Conservation (phyloP, 1,284 basidiomycete genomes). For the Earliella scabrosa region DNA sequence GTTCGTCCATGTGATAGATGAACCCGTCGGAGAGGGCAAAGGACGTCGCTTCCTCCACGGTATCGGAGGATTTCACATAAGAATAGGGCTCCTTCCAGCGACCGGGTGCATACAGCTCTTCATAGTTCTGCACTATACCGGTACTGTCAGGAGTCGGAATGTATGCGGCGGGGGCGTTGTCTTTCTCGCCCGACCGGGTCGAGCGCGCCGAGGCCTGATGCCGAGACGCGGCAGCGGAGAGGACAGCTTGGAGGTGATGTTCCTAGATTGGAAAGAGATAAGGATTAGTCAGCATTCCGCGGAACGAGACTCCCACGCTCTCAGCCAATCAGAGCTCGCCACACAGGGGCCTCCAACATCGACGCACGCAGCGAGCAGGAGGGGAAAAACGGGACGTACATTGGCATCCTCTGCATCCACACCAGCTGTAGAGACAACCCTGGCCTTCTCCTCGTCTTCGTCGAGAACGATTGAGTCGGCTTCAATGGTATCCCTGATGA, state of each 20-base stretch:
- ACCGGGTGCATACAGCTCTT: conserved; percentile 70
- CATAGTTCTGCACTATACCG: conserved; percentile 78
- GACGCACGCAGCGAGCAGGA: conserved; percentile 39
- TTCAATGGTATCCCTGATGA: conserved; percentile 80
- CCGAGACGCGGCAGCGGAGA: conserved; percentile 73
- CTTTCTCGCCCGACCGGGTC: conserved; percentile 44
- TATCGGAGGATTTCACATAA: conserved; percentile 87
- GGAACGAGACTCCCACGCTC: conserved; percentile 51
- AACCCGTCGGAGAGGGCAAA: conserved; percentile 69
- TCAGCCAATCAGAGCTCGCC: conserved; percentile 52
- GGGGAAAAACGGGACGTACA: conserved; percentile 56
- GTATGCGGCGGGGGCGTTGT: conserved; percentile 66
- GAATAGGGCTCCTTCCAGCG: conserved; percentile 80
- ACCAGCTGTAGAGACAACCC: conserved; percentile 64
- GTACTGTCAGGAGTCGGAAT: conserved; percentile 94
- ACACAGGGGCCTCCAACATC: conserved; percentile 51
- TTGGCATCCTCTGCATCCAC: conserved; percentile 90
- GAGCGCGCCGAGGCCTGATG: conserved; percentile 47
- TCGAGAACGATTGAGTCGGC: conserved; percentile 81
- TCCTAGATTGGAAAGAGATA: conserved; percentile 59
- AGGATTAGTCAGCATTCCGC: conserved; percentile 66
- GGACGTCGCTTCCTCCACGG: conserved; percentile 78
- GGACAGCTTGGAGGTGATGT: conserved; percentile 89
- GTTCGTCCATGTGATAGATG: conserved; percentile 95
- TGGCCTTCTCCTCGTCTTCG: conserved; percentile 82